Percentiles rank a stretch among this genome's conserved stretches.
phyloP scores from a whole-genome alignment of 768 basidiomycete species.

The Pisolithus orientalis region DNA sequence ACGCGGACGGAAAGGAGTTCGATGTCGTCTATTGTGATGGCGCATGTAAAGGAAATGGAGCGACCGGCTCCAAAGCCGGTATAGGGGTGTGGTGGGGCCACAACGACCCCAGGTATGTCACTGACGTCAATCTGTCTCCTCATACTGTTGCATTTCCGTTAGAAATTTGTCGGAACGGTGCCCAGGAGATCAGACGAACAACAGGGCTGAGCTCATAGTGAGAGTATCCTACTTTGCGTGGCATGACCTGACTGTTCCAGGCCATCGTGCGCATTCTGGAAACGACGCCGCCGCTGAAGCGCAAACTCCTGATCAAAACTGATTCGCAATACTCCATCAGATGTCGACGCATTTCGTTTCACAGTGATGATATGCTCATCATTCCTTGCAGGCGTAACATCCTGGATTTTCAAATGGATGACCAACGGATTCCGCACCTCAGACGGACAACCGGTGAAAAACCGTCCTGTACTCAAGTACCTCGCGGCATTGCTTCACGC shows the following conservation, averaged over 20 bases:
- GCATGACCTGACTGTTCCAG: slow-evolving; percentile 34
- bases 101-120: slow-evolving; percentile 47
- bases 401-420: slow-evolving; percentile 69
- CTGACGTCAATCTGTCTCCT: neutral
- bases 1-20: slow-evolving; percentile 24
- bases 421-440: slow-evolving; percentile 43
- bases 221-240: slow-evolving; percentile 2
- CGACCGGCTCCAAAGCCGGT: slow-evolving; percentile 61
- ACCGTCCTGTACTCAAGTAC: slow-evolving; percentile 65
- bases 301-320: slow-evolving; percentile 66
- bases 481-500: slow-evolving; percentile 53
- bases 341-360: slow-evolving; percentile 39
- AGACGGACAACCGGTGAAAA: slow-evolving; percentile 58
- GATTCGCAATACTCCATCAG: slow-evolving; percentile 83
- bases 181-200: slow-evolving; percentile 81
- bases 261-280: slow-evolving; percentile 82
- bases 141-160: neutral
- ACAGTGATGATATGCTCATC: slow-evolving; percentile 3
- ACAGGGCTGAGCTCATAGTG: slow-evolving; percentile 83
- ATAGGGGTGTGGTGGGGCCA: slow-evolving; percentile 88
- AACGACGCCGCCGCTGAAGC: slow-evolving; percentile 49
- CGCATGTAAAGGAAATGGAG: slow-evolving; percentile 80
- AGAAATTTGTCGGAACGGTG: slow-evolving; percentile 83
- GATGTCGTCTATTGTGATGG: slow-evolving; percentile 81
- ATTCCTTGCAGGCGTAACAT: slow-evolving; percentile 49